Evolutionary conservation across 2,329 filamentous ascomycete species (phyloP).

Genomic region (Colletotrichum truncatum): DNA sequence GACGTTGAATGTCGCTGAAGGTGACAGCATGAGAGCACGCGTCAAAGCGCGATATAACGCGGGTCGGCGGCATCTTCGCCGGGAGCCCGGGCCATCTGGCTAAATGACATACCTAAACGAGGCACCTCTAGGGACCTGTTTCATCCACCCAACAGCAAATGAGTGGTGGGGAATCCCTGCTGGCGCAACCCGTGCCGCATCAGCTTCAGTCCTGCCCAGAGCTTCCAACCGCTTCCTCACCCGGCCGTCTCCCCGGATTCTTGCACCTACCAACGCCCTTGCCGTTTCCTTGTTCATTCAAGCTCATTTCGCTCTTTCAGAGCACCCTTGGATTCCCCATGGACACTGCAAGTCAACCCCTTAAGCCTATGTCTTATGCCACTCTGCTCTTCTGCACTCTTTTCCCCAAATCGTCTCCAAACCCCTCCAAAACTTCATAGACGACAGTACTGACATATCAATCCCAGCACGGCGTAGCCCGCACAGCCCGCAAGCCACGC

Average conservation of each 20-base stretch:
- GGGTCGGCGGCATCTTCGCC: neutral
- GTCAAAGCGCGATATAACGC: neutral
- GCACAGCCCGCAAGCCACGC: slow-evolving; percentile 64
- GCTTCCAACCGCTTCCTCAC: slow-evolving; percentile 7
- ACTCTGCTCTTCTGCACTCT: neutral
- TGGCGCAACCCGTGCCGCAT: neutral
- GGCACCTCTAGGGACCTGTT: neutral
- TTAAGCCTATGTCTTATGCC: neutral
- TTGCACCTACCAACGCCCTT: slow-evolving; percentile 1
- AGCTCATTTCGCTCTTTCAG: slow-evolving; percentile 3
- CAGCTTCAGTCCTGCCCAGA: slow-evolving; percentile 23
- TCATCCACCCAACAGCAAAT: neutral
- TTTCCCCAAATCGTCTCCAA: neutral
- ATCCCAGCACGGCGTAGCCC: slow-evolving; percentile 82
- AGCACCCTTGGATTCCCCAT: slow-evolving; percentile 10
- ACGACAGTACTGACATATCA: slow-evolving; percentile 4
- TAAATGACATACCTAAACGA: slow-evolving; percentile 12
- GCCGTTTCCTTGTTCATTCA: neutral
- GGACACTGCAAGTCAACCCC: slow-evolving; percentile 34
- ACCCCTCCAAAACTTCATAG: neutral
- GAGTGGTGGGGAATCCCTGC: slow-evolving; percentile 27
- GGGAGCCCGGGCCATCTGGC: slow-evolving; percentile 14
- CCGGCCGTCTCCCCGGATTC: slow-evolving; percentile 1
- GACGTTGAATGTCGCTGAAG: neutral
- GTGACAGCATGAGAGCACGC: neutral